Percentiles rank a stretch among this genome's conserved stretches.
phyloP scores from a whole-genome alignment of 805 yeast species.

The Spathaspora sp. region DNA sequence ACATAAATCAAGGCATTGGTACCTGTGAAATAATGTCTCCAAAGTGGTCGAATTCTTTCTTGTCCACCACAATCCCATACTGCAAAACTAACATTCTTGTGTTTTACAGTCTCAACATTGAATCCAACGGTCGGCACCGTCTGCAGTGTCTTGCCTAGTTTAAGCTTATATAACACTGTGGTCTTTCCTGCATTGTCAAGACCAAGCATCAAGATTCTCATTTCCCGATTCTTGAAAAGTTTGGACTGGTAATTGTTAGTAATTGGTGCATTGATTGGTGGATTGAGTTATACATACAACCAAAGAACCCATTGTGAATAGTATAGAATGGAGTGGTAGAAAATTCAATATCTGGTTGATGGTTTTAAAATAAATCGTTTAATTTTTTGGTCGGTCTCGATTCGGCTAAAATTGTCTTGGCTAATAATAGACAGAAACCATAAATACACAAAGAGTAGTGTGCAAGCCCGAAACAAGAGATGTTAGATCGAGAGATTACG shows the following conservation, averaged over 20 bases:
- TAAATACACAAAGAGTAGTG: neutral
- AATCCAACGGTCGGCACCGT: constrained; percentile 94
- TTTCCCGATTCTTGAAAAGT: constrained; percentile 78
- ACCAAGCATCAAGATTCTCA: constrained; percentile 92
- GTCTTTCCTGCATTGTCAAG: constrained; percentile 93
- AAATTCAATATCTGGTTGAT: neutral
- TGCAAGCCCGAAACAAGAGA: neutral
- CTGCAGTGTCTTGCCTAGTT: constrained; percentile 66
- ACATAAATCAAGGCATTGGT: constrained; percentile 90
- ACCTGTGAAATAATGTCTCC: constrained; percentile 95
- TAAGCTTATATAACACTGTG: constrained; percentile 78
- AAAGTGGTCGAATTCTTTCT: constrained; percentile 82
- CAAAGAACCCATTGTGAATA: neutral
- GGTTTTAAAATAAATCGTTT: neutral
- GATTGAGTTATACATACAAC: neutral
- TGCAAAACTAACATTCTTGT: constrained; percentile 77
- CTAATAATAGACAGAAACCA: neutral
- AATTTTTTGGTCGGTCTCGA: neutral
- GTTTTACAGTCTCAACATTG: constrained; percentile 83
- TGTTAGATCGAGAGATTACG: neutral
- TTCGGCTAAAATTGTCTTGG: neutral
- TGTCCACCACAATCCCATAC: constrained; percentile 98
- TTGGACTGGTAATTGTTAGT: constrained; percentile 11
- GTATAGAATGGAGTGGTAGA: neutral
- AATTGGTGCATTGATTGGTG: neutral